Evolutionary conservation across 2,329 filamentous ascomycete genomes (phyloP).

Genomic region (Neonectria sp.): DNA sequence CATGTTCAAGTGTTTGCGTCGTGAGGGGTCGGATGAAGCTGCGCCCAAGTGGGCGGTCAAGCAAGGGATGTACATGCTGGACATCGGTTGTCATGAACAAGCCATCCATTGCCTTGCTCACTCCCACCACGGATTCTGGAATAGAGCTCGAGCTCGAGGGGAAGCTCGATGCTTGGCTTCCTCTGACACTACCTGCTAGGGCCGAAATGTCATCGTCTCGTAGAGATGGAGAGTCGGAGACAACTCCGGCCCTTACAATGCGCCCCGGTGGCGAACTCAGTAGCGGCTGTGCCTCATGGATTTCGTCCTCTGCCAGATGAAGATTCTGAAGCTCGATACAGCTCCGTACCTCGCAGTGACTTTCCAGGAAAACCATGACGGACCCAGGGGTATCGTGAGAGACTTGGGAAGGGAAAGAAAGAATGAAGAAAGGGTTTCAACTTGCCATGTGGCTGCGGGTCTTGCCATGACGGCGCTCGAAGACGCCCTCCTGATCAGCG

Average conservation of each 20-base stretch:
- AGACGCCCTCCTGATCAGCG: slow-evolving; percentile 63
- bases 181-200: background rate
- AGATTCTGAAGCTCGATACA: slow-evolving; percentile 8
- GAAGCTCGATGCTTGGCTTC: background rate
- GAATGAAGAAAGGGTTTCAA: slow-evolving; percentile 47
- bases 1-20: background rate
- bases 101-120: background rate
- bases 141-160: background rate
- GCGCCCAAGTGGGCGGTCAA: slow-evolving; percentile 22
- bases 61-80: background rate
- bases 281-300: background rate
- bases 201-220: background rate
- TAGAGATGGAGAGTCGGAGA: background rate
- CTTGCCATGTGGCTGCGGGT: slow-evolving; percentile 88
- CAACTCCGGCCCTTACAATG: background rate
- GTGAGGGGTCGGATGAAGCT: slow-evolving; percentile 8
- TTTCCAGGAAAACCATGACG: background rate
- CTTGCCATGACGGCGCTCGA: slow-evolving; percentile 82
- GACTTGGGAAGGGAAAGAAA: background rate
- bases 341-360: background rate
- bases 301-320: background rate
- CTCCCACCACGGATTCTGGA: background rate
- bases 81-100: background rate
- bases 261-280: background rate
- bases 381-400: background rate